Conservation (phyloP, 2,329 filamentous ascomycete genomes). For the Rhexocercosporidium sp. region DNA sequence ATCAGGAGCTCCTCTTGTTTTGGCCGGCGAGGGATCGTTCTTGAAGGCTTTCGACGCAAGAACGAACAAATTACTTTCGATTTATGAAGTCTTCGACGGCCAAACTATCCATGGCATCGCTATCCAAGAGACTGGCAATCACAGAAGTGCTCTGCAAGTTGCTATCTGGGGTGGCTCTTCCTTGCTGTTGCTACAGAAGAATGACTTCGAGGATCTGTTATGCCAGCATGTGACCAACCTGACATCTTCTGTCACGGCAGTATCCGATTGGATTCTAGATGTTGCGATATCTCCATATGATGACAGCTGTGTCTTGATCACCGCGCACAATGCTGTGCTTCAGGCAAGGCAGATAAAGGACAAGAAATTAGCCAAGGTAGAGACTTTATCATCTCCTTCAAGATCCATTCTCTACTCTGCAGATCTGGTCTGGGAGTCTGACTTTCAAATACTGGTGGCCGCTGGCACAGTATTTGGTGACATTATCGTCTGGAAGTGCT, state of each 20-base stretch:
- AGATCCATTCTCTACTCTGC: constrained; percentile 90
- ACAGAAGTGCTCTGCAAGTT: constrained; percentile 41
- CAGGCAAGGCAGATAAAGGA: constrained; percentile 48
- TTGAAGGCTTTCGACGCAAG: constrained; percentile 55
- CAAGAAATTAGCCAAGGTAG: constrained; percentile 43
- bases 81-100: constrained; percentile 62
- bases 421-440: constrained; percentile 67
- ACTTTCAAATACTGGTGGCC: constrained; percentile 71
- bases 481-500: constrained; percentile 85
- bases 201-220: constrained; percentile 29
- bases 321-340: constrained; percentile 85
- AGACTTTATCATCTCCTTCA: constrained; percentile 66
- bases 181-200: constrained; percentile 45
- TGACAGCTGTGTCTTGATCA: constrained; percentile 65
- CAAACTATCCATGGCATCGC: constrained; percentile 77
- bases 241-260: constrained; percentile 47
- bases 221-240: constrained; percentile 24
- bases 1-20: constrained; percentile 48
- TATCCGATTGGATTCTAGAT: constrained; percentile 81
- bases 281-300: constrained; percentile 58
- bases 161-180: constrained; percentile 75
- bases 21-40: constrained; percentile 65
- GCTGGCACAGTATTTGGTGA: constrained; percentile 95
- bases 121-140: constrained; percentile 42
- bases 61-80: constrained; percentile 46